Base-by-base conservation (phyloP, 495 filamentous ascomycete species). In the Hypoxylon perforatum region DNA sequence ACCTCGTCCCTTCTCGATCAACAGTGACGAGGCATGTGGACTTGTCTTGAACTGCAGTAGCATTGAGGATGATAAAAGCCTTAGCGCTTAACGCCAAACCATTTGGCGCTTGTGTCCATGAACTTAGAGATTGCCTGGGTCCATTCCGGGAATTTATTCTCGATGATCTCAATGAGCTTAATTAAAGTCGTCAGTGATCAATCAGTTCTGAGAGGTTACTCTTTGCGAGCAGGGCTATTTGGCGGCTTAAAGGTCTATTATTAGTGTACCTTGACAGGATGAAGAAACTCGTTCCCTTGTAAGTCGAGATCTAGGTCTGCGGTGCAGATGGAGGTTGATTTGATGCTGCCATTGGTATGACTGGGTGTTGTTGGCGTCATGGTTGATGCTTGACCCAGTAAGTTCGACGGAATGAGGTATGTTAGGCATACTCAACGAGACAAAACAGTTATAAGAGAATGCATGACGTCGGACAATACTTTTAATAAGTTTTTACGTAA, bases 291-390 rank as follows among this genome's bases (percentile, higher is more conserved):
- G n/a, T n/a, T n/a, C n/a, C n/a, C n/a, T n/a, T 45, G 14, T 19
- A 25, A 21, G 18, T 47, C 15, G 18, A 5, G 44, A 25, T 47
- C 44, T 22, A 47, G 18, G 7, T 47, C 22, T 25, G 44, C 18
- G 44, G n/a, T 21, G 44, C 44, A 22, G 3, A 47, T 25, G 44
- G 44, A 14, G 22, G 22, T 4, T 14, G 22, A 47, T 25, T 47
- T 25, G n/a, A 18, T 21, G 22, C 14, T 21, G 18, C 18, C 44
- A 22, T 47, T 21, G 18, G 44, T n/a, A 25, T 21, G 5, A 47
- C 44, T 47, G 15, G n/a, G 44, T 47, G 44, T 47, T 47, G 44
- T 47, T 47, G 44, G 44, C 22, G 44, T 25, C 44, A 47, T 47
- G 15, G 44, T 39, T 39, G 36, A 14, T 39, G 30, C 30, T 35